Percentiles rank a stretch among this genome's conserved stretches.
phyloP scores from a whole-genome alignment of 495 filamentous ascomycete genomes.

The Bombardia bombarda region DNA sequence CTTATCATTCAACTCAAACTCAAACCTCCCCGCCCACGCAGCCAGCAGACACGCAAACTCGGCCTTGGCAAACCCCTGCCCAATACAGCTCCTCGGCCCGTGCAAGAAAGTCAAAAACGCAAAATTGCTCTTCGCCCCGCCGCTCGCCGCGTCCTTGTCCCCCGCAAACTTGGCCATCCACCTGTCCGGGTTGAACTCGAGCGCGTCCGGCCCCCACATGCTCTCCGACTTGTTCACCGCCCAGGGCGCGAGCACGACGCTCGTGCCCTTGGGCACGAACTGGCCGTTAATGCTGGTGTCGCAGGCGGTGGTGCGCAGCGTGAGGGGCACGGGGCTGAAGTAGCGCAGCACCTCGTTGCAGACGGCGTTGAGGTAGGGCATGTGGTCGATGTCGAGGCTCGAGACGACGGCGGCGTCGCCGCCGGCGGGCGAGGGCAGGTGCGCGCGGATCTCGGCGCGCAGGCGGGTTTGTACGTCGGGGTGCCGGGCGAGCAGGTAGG shows the following conservation, averaged over 20 bases:
- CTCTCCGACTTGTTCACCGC: slow-evolving; percentile 47
- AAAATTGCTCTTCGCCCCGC: slow-evolving; percentile 48
- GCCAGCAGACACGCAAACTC: slow-evolving; percentile 83
- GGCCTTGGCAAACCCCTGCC: slow-evolving; percentile 64
- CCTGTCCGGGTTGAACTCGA: slow-evolving; percentile 52
- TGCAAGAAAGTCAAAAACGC: slow-evolving; percentile 55
- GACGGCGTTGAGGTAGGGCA: slow-evolving; percentile 50
- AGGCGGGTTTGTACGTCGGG: slow-evolving; percentile 43
- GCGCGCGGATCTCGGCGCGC: slow-evolving; percentile 45
- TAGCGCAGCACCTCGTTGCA: slow-evolving; percentile 41
- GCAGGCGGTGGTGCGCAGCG: slow-evolving; percentile 51
- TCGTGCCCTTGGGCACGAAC: slow-evolving; percentile 46
- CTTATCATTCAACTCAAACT: slow-evolving; percentile 54
- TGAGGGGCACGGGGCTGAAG: slow-evolving; percentile 43
- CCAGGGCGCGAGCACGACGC: slow-evolving; percentile 50
- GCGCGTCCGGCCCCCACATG: slow-evolving; percentile 52
- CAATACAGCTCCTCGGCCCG: slow-evolving; percentile 55
- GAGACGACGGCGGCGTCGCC: slow-evolving; percentile 37
- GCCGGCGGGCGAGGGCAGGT: slow-evolving; percentile 50
- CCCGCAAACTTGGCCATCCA: slow-evolving; percentile 40
- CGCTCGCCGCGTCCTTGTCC: slow-evolving; percentile 31
- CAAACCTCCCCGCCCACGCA: slow-evolving; percentile 62
- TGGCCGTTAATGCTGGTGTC: slow-evolving; percentile 58
- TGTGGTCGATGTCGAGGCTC: slow-evolving; percentile 41
- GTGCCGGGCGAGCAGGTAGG: slow-evolving; percentile 41